Conservation (phyloP, 805 yeast genomes). For the Cyberlindnera maritima region DNA sequence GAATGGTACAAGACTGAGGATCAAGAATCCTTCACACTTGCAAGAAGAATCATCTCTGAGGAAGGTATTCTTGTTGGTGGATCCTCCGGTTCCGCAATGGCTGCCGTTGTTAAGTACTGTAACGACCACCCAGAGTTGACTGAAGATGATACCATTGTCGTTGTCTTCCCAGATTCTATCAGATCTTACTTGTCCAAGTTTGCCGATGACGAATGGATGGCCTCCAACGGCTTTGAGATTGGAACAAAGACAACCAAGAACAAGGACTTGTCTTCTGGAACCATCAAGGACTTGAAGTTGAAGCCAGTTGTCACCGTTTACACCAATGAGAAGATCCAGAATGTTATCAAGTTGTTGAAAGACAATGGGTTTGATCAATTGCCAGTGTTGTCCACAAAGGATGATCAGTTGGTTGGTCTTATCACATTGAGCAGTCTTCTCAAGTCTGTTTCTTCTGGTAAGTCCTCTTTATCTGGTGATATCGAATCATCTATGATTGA, state of each 20-base stretch:
- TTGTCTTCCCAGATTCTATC: conserved; percentile 81
- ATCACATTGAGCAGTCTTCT: conserved; percentile 73
- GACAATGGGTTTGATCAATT: conserved; percentile 81
- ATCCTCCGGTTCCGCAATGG: conserved; percentile 81
- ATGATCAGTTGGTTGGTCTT: conserved; percentile 62
- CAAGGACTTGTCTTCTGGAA: conserved; percentile 49
- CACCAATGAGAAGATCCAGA: conserved; percentile 54
- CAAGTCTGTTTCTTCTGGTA: conserved; percentile 61
- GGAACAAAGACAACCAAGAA: conserved; percentile 41
- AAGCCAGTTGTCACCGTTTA: conserved; percentile 79
- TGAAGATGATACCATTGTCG: conserved; percentile 73
- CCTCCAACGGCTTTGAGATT: conserved; percentile 63
- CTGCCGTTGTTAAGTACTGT: conserved; percentile 71
- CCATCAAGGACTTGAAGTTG: conserved; percentile 66
- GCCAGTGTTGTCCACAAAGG: conserved; percentile 58
- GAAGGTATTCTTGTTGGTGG: conserved; percentile 91
- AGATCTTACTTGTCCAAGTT: conserved; percentile 85
- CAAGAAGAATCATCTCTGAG: conserved; percentile 77
- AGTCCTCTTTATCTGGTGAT: conserved; percentile 52
- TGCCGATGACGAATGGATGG: conserved; percentile 91
- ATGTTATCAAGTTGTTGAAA: conserved; percentile 67
- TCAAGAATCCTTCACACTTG: conserved; percentile 71
- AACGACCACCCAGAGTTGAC: conserved; percentile 57
- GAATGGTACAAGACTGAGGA: conserved; percentile 87
- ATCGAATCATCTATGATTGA: conserved; percentile 64